phyloP scores from a whole-genome alignment of 2,329 filamentous ascomycete species.

The Botrytis fragariae region DNA sequence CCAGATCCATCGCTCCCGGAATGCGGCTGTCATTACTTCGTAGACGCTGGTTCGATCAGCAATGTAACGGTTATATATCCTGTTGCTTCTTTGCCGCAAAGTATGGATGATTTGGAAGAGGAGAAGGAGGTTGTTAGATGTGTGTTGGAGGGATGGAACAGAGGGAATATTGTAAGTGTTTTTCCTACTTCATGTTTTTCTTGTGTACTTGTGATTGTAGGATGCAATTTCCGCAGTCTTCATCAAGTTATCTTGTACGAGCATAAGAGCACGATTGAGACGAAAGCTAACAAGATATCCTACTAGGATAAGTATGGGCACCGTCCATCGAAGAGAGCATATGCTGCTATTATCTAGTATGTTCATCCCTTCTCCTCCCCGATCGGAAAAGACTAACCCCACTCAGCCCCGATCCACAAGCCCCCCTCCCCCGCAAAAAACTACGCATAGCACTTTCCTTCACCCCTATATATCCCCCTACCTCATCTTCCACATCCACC shows the following conservation, averaged over 20 bases:
- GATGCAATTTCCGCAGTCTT: fast-evolving
- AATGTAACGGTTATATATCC: not conserved
- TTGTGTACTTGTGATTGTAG: not conserved
- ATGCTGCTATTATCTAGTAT: not conserved
- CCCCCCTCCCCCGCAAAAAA: not conserved
- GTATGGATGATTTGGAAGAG: not conserved
- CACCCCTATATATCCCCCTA: not conserved
- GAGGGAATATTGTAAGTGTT: not conserved
- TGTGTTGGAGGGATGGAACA: not conserved
- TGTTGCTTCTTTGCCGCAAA: not conserved
- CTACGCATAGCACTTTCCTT: not conserved
- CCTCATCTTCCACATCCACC: not conserved
- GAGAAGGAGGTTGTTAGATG: not conserved
- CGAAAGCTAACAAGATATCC: not conserved
- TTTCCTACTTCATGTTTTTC: too few species aligned
- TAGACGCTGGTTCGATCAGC: not conserved
- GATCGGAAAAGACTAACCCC: not conserved
- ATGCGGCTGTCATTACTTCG: not conserved
- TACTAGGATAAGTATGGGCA: not conserved
- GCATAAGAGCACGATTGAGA: not conserved
- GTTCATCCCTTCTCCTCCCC: not conserved
- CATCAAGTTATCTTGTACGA: not conserved
- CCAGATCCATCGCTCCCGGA: not conserved
- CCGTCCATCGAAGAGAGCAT: not conserved
- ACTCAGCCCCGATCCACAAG: not conserved